A percentile compares a stretch with the other conserved stretches of the same genome.
phyloP scores from a whole-genome alignment of 352 stramenopile species.

The Discostella stelligera region DNA sequence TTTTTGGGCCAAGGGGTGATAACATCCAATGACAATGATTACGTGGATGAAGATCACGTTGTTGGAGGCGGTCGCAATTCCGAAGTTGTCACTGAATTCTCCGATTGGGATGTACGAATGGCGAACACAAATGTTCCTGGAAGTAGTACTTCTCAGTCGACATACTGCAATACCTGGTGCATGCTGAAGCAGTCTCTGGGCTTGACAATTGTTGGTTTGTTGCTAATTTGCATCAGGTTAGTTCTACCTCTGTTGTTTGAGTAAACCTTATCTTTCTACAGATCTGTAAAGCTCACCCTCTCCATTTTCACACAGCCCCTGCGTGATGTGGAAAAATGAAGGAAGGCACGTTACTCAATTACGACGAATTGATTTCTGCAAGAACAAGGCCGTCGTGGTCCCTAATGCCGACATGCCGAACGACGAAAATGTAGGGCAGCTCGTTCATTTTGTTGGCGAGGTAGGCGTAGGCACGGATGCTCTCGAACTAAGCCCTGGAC shows the following conservation, averaged over 20 bases:
- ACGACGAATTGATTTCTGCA: constrained; percentile 57
- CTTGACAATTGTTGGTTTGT: constrained; percentile 50
- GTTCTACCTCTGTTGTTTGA: neutral
- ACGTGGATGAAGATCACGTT: neutral
- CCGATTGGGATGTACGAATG: constrained; percentile 27
- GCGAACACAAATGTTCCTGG: neutral
- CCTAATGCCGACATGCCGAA: constrained; percentile 31
- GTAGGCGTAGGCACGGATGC: constrained; percentile 51
- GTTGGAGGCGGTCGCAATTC: neutral
- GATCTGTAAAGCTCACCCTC: neutral
- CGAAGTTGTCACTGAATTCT: neutral
- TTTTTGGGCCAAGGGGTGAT: neutral
- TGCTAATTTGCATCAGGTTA: constrained; percentile 53
- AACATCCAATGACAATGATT: neutral
- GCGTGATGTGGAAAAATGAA: constrained; percentile 64
- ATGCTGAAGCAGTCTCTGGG: constrained; percentile 49
- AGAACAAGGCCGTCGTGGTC: constrained; percentile 57
- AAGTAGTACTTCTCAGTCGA: constrained; percentile 7
- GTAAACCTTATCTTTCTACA: neutral
- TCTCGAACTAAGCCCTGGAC: constrained; percentile 37
- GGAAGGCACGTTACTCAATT: constrained; percentile 54
- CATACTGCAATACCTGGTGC: constrained; percentile 46
- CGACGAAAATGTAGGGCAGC: constrained; percentile 44
- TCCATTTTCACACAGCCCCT: constrained; percentile 28
- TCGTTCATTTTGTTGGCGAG: constrained; percentile 56